These are phyloP conservation scores for Fusarium sp. DNA, from an alignment of 2,329 filamentous ascomycete species.

Conservation along the genomic window DNA sequence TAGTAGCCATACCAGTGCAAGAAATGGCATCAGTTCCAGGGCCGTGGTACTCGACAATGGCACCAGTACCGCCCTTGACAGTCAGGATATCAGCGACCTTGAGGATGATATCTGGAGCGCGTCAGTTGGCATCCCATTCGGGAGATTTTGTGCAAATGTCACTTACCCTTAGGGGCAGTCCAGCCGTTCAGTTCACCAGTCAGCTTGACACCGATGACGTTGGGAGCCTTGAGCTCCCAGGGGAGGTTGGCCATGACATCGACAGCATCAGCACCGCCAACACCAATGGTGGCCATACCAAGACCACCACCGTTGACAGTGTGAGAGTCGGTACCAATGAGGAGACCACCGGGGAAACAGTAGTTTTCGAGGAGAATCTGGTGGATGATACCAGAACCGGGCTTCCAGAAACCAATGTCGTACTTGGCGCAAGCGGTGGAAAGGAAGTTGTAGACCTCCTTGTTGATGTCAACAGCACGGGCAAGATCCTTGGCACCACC, in stretches of 20 bases:
- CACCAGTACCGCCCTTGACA: slow-evolving; percentile 96
- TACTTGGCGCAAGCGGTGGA: slow-evolving; percentile 95
- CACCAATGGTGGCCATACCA: slow-evolving; percentile 93
- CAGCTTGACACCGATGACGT: slow-evolving; percentile 95
- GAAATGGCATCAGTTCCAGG: slow-evolving; percentile 75
- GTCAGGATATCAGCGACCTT: slow-evolving; percentile 97
- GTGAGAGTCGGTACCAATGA: slow-evolving; percentile 98
- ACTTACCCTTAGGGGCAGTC: slow-evolving; percentile 87
- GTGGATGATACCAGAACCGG: slow-evolving; percentile 98
- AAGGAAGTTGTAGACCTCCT: slow-evolving; percentile 99
- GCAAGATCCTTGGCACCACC: slow-evolving; percentile 94
- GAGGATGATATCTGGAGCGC: slow-evolving; percentile 81
- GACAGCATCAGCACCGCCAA: slow-evolving; percentile 97
- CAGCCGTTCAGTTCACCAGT: slow-evolving; percentile 90
- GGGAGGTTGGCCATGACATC: slow-evolving; percentile 98
- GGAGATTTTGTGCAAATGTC: not conserved
- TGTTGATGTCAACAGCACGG: slow-evolving; percentile 92
- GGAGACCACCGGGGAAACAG: slow-evolving; percentile 96
- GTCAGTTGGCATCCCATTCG: slow-evolving; percentile 7
- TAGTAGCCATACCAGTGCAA: slow-evolving; percentile 88
- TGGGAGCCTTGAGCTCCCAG: slow-evolving; percentile 98
- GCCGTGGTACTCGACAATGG: slow-evolving; percentile 76
- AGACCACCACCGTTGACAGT: slow-evolving; percentile 97
- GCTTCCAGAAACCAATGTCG: slow-evolving; percentile 99
- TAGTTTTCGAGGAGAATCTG: slow-evolving; percentile 99